These are phyloP conservation scores for Aspergillus glaucus DNA, from an alignment of 2,329 filamentous ascomycete genomes.

Conservation along the genomic window DNA sequence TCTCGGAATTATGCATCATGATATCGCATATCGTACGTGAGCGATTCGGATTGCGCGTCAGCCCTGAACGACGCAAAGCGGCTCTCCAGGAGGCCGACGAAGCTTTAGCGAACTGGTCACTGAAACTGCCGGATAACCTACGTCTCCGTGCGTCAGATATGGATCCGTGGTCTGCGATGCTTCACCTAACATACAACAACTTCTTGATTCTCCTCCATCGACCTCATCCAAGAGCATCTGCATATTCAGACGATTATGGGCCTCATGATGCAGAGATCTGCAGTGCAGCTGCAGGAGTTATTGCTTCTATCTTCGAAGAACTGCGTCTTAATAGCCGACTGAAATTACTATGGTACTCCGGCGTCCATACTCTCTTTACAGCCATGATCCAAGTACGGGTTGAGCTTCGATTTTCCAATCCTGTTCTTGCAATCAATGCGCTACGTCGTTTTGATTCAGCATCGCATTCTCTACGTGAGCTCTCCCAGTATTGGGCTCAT, in stretches of 20 bases:
- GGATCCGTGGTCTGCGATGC: slow-evolving; percentile 40
- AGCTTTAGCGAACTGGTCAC: slow-evolving; percentile 37
- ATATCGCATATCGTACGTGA: slow-evolving; percentile 42
- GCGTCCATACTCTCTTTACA: slow-evolving; percentile 40
- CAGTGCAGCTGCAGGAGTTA: slow-evolving; percentile 39
- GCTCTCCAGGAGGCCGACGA: slow-evolving; percentile 37
- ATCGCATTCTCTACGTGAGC: slow-evolving; percentile 34
- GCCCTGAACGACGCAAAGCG: slow-evolving; percentile 35
- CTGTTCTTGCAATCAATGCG: slow-evolving; percentile 40
- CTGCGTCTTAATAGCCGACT: slow-evolving; percentile 36
- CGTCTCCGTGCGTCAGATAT: slow-evolving; percentile 36
- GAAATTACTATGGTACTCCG: slow-evolving; percentile 40
- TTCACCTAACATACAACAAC: slow-evolving; percentile 42
- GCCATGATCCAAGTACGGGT: slow-evolving; percentile 44
- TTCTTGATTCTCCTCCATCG: slow-evolving; percentile 42
- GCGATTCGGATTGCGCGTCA: slow-evolving; percentile 36
- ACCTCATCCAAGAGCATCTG: slow-evolving; percentile 38
- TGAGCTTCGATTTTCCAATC: slow-evolving; percentile 41
- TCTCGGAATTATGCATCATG: slow-evolving; percentile 46
- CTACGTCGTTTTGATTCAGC: slow-evolving; percentile 40
- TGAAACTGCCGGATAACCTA: slow-evolving; percentile 35
- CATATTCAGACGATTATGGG: slow-evolving; percentile 39
- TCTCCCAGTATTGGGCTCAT: slow-evolving; percentile 39
- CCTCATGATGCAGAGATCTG: slow-evolving; percentile 43
- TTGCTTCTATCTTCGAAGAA: slow-evolving; percentile 41